A percentile compares a stretch with the other conserved stretches of the same genome.
Evolutionary conservation across 2,329 filamentous ascomycete genomes (phyloP).

Genomic region (Rosellinia necatrix): DNA sequence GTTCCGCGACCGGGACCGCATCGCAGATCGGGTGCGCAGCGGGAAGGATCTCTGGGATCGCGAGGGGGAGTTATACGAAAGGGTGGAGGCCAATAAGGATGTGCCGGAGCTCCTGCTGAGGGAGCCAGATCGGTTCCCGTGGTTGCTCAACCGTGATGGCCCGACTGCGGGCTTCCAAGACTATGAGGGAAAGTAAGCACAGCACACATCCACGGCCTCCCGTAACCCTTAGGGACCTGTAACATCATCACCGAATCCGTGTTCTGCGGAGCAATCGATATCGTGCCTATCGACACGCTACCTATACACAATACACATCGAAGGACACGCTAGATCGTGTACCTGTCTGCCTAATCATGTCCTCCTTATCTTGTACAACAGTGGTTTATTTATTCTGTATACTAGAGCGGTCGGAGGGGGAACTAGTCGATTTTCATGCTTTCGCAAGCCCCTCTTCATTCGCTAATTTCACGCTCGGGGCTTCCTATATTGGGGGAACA

Average conservation of each 20-base stretch:
- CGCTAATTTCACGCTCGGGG: too few relatives aligned
- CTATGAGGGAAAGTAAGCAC: constrained; percentile 40
- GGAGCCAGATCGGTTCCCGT: constrained; percentile 47
- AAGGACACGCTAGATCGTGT: constrained; percentile 1
- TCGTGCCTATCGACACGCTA: not conserved
- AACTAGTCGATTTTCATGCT: not conserved
- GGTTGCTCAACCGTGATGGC: constrained; percentile 53
- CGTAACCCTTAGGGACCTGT: not conserved
- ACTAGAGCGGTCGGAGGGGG: not conserved
- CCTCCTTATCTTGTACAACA: constrained; percentile 13
- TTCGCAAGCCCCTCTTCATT: not conserved
- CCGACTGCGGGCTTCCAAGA: constrained; percentile 54
- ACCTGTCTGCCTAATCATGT: not conserved
- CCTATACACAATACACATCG: not conserved
- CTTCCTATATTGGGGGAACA: too few relatives aligned
- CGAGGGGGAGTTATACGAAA: constrained; percentile 50
- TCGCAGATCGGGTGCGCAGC: constrained; percentile 55
- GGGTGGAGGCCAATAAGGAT: constrained; percentile 56
- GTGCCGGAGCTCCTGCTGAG: constrained; percentile 54
- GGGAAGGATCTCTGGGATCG: constrained; percentile 62
- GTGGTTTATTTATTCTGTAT: not conserved
- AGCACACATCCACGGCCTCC: too few relatives aligned
- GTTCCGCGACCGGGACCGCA: constrained; percentile 53
- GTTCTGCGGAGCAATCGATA: not conserved
- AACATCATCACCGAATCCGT: not conserved